phyloP scores from a whole-genome alignment of 495 filamentous ascomycete species.

The Tuber indicum region DNA sequence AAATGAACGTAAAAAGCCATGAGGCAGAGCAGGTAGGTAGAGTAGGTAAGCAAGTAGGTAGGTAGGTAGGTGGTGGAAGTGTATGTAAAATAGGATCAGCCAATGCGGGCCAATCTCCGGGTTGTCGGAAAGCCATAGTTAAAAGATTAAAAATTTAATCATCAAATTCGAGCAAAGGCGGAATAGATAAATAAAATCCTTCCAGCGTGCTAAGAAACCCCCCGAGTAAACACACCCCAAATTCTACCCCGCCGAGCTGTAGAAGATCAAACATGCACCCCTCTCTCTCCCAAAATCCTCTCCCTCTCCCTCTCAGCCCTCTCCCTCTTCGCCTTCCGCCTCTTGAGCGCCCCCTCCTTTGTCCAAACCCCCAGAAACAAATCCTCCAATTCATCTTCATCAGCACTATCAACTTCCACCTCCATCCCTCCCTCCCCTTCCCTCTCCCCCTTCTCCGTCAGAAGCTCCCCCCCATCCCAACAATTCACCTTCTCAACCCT shows the following conservation, averaged over 20 bases:
- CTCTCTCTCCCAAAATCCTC: neutral
- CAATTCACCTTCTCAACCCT: constrained; percentile 51
- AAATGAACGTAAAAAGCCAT: neutral
- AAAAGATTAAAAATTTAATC: neutral
- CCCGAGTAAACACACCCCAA: neutral
- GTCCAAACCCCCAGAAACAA: constrained; percentile 85
- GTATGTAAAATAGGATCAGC: neutral
- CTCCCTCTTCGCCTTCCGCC: constrained; percentile 54
- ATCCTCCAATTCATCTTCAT: constrained; percentile 94
- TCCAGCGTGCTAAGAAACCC: neutral
- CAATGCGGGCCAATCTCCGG: neutral
- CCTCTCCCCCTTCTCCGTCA: constrained; percentile 20
- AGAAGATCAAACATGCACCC: neutral
- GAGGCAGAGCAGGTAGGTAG: neutral
- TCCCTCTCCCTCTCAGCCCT: constrained; percentile 24
- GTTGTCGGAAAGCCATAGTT: neutral
- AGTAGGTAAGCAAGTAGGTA: neutral
- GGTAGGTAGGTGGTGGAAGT: neutral
- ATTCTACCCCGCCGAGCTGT: neutral
- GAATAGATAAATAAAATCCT: neutral
- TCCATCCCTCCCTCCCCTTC: constrained; percentile 19
- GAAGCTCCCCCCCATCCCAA: constrained; percentile 63
- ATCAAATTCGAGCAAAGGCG: neutral
- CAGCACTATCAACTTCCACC: constrained; percentile 78
- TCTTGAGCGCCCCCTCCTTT: constrained; percentile 56